phyloP scores from a whole-genome alignment of 2,329 filamentous ascomycete species.

The Sarocladium brachiariae region DNA sequence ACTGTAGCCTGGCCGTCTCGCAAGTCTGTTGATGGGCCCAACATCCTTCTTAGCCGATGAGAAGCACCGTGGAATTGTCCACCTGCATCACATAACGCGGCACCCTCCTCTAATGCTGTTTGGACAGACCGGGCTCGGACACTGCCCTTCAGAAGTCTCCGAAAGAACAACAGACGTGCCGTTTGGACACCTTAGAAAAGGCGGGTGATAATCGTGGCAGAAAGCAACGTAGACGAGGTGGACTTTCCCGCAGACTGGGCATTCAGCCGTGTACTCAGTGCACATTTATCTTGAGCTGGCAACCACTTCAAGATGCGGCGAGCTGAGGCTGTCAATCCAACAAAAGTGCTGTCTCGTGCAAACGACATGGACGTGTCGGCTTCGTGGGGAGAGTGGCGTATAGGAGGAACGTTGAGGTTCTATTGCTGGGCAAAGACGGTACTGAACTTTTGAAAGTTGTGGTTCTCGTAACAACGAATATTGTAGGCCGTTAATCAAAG shows the following conservation, averaged over 20 bases:
- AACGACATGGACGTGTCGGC: slow-evolving; percentile 10
- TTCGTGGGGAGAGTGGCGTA: background rate
- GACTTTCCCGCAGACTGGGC: slow-evolving; percentile 53
- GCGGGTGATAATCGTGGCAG: slow-evolving; percentile 44
- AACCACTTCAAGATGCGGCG: slow-evolving; percentile 11
- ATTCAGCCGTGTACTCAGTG: slow-evolving; percentile 48
- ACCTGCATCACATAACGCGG: slow-evolving; percentile 39
- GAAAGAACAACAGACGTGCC: slow-evolving; percentile 32
- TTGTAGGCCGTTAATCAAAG: background rate
- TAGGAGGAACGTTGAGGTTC: background rate
- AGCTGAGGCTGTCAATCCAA: slow-evolving; percentile 14
- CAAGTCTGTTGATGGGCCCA: background rate
- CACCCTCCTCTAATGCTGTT: slow-evolving; percentile 52
- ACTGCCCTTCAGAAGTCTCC: slow-evolving; percentile 46
- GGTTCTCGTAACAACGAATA: background rate
- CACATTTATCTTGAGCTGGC: slow-evolving; percentile 45
- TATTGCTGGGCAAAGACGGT: background rate
- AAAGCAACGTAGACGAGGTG: slow-evolving; percentile 54
- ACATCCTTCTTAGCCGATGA: background rate
- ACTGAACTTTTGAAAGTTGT: background rate
- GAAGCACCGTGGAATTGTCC: background rate
- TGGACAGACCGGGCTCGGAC: slow-evolving; percentile 53
- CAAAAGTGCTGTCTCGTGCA: slow-evolving; percentile 13
- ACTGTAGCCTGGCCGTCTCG: slow-evolving; percentile 33
- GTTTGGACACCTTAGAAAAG: slow-evolving; percentile 38